These are phyloP conservation scores for Pythium coloratum DNA, from an alignment of 352 stramenopile genomes.

Conservation along the genomic window DNA sequence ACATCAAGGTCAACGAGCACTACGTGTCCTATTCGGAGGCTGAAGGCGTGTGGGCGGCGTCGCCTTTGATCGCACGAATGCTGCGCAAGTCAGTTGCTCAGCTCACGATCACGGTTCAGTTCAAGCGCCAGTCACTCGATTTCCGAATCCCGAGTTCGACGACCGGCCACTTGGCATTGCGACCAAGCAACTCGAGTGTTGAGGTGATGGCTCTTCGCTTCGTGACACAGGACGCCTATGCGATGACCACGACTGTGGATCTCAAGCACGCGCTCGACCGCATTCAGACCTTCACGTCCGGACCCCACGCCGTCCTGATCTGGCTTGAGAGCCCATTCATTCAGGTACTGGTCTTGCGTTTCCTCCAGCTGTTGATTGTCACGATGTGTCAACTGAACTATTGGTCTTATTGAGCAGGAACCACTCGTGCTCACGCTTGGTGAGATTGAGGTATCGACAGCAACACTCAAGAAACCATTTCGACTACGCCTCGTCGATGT, in stretches of 20 bases:
- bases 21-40: slow-evolving; percentile 10
- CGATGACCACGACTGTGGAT: slow-evolving; percentile 4
- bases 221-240: neutral
- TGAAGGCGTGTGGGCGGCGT: slow-evolving; percentile 14
- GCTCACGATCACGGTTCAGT: slow-evolving; percentile 14
- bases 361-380: too few species aligned
- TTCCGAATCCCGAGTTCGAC: slow-evolving; percentile 4
- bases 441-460: neutral
- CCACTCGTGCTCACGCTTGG: slow-evolving; percentile 11
- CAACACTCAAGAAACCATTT: neutral
- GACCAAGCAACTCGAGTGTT: slow-evolving; percentile 11
- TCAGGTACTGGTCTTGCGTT: neutral
- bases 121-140: slow-evolving; percentile 11
- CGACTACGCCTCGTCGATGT: slow-evolving; percentile 20
- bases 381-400: neutral
- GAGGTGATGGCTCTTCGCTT: neutral
- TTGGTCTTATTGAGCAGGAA: slow-evolving; percentile 6
- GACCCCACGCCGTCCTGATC: slow-evolving; percentile 7
- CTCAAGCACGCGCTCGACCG: neutral
- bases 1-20: slow-evolving; percentile 24
- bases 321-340: slow-evolving; percentile 13
- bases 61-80: slow-evolving; percentile 15
- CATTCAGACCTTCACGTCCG: slow-evolving; percentile 8
- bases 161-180: slow-evolving; percentile 7
- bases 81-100: slow-evolving; percentile 8